Conservation (phyloP, 805 yeast genomes). For the Saccharomycopsis sp. region DNA sequence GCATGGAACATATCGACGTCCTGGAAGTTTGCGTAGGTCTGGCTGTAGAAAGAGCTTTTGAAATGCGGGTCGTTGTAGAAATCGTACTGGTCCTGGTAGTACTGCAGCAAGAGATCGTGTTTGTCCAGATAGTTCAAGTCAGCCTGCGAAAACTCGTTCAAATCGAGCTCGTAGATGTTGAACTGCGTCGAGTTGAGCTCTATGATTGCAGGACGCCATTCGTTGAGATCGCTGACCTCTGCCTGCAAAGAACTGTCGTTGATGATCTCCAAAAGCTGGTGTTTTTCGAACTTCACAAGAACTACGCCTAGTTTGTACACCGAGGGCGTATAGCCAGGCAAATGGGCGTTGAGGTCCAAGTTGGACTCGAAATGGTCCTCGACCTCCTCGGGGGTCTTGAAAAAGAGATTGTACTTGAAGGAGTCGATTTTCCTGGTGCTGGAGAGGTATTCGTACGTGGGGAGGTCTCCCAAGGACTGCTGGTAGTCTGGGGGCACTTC, state of each 20-base stretch:
- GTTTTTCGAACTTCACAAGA: slow-evolving; percentile 18
- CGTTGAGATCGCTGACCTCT: slow-evolving; percentile 4
- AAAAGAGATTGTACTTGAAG: slow-evolving; percentile 11
- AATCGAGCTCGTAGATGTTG: slow-evolving; percentile 13
- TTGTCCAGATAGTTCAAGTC: slow-evolving; percentile 5
- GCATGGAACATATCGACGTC: slow-evolving; percentile 16
- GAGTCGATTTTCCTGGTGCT: slow-evolving; percentile 8
- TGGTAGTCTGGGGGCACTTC: not conserved
- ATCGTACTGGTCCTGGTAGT: slow-evolving; percentile 5
- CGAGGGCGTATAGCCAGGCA: slow-evolving; percentile 17
- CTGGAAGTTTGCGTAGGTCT: slow-evolving; percentile 9
- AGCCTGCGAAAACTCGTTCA: slow-evolving; percentile 3
- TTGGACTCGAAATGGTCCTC: slow-evolving; percentile 13
- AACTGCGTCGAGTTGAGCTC: slow-evolving; percentile 19
- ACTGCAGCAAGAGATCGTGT: slow-evolving; percentile 5
- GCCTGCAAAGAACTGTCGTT: slow-evolving; percentile 7
- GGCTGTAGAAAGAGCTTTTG: slow-evolving; percentile 6
- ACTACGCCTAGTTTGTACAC: slow-evolving; percentile 15
- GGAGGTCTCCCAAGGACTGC: not conserved
- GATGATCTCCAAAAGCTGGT: slow-evolving; percentile 10
- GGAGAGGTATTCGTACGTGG: slow-evolving; percentile 6
- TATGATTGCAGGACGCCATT: slow-evolving; percentile 16
- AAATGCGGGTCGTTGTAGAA: slow-evolving; percentile 6
- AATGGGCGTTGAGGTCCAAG: slow-evolving; percentile 3
- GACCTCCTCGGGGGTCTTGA: slow-evolving; percentile 11